Evolutionary conservation across 2,329 filamentous ascomycete species (phyloP).

Genomic region (Nigrospora sphaerica): DNA sequence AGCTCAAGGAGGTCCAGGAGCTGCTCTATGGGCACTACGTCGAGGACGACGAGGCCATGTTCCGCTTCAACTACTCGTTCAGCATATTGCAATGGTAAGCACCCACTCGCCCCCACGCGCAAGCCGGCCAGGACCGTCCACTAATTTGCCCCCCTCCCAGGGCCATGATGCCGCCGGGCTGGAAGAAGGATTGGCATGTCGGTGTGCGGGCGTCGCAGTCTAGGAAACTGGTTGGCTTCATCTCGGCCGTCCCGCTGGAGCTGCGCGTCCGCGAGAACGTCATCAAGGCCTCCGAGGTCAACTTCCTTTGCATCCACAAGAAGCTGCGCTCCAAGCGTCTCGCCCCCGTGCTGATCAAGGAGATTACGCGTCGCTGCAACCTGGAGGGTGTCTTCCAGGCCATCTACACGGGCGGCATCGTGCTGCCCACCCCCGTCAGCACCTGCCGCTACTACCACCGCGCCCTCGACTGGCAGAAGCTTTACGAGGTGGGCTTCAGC

Average conservation of each 20-base stretch:
- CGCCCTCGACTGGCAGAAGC: slow-evolving; percentile 89
- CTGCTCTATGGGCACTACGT: slow-evolving; percentile 92
- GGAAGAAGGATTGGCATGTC: slow-evolving; percentile 91
- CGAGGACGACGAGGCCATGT: slow-evolving; percentile 94
- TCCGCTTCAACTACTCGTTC: slow-evolving; percentile 91
- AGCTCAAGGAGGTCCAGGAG: slow-evolving; percentile 86
- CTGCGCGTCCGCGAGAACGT: slow-evolving; percentile 71
- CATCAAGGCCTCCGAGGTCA: slow-evolving; percentile 83
- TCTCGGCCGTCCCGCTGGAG: slow-evolving; percentile 83
- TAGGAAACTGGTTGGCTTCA: slow-evolving; percentile 87
- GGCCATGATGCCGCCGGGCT: slow-evolving; percentile 91
- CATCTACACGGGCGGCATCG: slow-evolving; percentile 82
- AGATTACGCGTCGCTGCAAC: slow-evolving; percentile 91
- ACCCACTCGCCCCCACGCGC: background rate
- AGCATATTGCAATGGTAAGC: slow-evolving; percentile 81
- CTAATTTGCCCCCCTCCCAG: slow-evolving; percentile 30
- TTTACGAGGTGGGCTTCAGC: slow-evolving; percentile 91
- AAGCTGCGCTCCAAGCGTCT: slow-evolving; percentile 91
- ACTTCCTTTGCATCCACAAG: slow-evolving; percentile 97
- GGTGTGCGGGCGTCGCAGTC: slow-evolving; percentile 82
- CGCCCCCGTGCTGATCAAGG: slow-evolving; percentile 91
- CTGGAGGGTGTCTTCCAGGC: slow-evolving; percentile 84
- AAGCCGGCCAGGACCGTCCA: background rate
- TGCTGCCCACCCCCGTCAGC: slow-evolving; percentile 85
- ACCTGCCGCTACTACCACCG: slow-evolving; percentile 95